These are phyloP conservation scores for Plantago major DNA, from an alignment of 257 asterid species.

Conservation along the genomic window DNA sequence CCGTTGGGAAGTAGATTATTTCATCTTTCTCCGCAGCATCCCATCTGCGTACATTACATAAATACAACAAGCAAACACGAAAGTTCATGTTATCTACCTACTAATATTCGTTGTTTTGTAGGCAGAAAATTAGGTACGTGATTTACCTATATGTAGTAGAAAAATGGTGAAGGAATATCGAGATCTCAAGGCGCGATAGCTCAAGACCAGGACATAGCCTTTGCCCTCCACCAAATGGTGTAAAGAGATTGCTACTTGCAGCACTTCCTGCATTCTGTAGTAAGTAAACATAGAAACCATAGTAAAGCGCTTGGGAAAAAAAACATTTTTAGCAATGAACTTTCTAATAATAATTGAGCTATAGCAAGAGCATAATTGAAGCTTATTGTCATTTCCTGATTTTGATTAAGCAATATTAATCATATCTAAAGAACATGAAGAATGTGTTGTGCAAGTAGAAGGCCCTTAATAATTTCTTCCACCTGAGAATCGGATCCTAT, in stretches of 20 bases:
- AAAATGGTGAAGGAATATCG: constrained; percentile 84
- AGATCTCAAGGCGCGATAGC: constrained; percentile 85
- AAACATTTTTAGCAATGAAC: not conserved
- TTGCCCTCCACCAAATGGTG: constrained; percentile 99
- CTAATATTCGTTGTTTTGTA: not conserved
- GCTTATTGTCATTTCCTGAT: not conserved
- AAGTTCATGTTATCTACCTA: constrained; percentile 31
- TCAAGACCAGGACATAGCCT: constrained; percentile 93
- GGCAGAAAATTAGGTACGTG: not conserved
- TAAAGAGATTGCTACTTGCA: constrained; percentile 51
- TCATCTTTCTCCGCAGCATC: constrained; percentile 77
- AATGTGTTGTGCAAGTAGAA: not conserved
- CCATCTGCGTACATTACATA: constrained; percentile 48
- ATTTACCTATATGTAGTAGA: constrained; percentile 73
- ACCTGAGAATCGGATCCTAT: not conserved
- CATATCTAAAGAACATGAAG: constrained; percentile 9
- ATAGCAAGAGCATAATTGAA: not conserved
- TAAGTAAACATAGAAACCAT: not conserved
- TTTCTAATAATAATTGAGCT: no score
- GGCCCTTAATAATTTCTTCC: not conserved
- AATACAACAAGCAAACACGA: constrained; percentile 13
- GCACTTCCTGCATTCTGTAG: constrained; percentile 45
- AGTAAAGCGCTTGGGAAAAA: not conserved
- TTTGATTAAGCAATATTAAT: constrained; percentile 10
- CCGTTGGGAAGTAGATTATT: constrained; percentile 82